Base-by-base conservation (phyloP, 2,329 filamentous ascomycete genomes). In the Xylariaceae sp. region DNA sequence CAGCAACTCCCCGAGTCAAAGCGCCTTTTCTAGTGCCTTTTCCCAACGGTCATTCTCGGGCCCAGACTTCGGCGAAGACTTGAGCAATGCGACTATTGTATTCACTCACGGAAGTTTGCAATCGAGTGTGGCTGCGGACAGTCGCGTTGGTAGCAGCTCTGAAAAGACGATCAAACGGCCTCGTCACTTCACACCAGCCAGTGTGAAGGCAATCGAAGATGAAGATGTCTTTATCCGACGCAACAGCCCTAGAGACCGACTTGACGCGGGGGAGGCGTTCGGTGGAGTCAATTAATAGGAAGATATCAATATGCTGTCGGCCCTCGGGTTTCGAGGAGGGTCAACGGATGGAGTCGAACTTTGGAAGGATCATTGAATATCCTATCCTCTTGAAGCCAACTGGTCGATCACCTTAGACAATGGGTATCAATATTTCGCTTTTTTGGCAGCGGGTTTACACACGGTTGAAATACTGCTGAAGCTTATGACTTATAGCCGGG, bases 151-250 rank as follows among this genome's bases (percentile, higher is more conserved):
- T 47, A 64, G 58, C 18, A 58, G 66, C 54, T 62, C 62, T 13
- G 76, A 76, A 8, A 77, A 74, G 47, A 71, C 73, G n/a, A 64
- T 66, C 45, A 84, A 82, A 65, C 75, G 81, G 39, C 69, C 71
- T 57, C 75, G 79, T 10, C 73, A 76, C 54, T 78, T 79, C 53
- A 81, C 79, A 0, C 77, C 79, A 6, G 73, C 73, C 2, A 77
- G 79, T 42, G 67, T 72, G n/a, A 78, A 76, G 62, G 75, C 68
- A 7, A 75, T 80, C 13, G 80, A 80, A 45, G 76, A 78, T 17
- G 78, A 81, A 53, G 76, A 81, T 48, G 77, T 80, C 61, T 74
- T 76, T 39, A 30, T 30, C 23, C 73, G 73, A 10, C 71, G 73
- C 30, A 64, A 60, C n/a, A 77, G 73, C 57, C 73, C 75, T 6